Percentiles rank a stretch among this genome's conserved stretches.
phyloP scores from a whole-genome alignment of 1,284 basidiomycete species.

The Sporisorium iseilematis-ciliati region DNA sequence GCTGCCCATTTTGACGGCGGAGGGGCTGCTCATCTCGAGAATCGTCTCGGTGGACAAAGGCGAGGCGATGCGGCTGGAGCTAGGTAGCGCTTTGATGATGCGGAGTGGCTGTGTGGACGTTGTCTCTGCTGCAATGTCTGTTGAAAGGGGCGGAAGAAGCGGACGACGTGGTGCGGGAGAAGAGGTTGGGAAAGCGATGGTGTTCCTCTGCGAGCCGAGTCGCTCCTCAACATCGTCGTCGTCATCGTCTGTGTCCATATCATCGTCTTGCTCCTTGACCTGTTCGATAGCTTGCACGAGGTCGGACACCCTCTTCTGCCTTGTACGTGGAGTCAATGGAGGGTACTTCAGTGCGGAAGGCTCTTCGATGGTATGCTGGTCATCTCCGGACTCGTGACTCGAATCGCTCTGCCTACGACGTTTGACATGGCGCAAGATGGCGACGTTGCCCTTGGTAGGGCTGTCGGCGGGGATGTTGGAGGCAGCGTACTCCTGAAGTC shows the following conservation, averaged over 20 bases:
- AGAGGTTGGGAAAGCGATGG: conserved; percentile 17
- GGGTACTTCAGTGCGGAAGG: neutral
- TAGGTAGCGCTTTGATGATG: conserved; percentile 53
- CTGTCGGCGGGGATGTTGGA: conserved; percentile 43
- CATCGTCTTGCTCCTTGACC: conserved; percentile 31
- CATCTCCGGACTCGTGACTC: conserved; percentile 29
- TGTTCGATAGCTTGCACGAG: conserved; percentile 46
- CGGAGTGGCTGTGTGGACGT: conserved; percentile 42
- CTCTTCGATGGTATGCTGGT: conserved; percentile 8
- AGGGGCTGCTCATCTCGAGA: conserved; percentile 27
- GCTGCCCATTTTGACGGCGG: neutral
- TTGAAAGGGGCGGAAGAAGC: conserved; percentile 15
- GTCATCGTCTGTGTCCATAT: conserved; percentile 35
- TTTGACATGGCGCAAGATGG: conserved; percentile 45
- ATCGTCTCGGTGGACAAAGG: conserved; percentile 38
- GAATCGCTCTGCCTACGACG: conserved; percentile 39
- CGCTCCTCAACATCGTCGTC: conserved; percentile 13
- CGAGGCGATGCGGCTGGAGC: conserved; percentile 31
- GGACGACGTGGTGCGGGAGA: conserved; percentile 11
- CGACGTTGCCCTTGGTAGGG: conserved; percentile 48
- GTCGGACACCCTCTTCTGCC: conserved; percentile 38
- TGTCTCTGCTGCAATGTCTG: neutral
- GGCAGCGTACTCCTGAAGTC: conserved; percentile 47
- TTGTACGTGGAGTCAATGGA: conserved; percentile 38
- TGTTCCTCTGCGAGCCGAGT: conserved; percentile 23